A percentile compares a stretch with the other conserved stretches of the same genome.
These are phyloP conservation scores for Penicillium ucsense DNA, from an alignment of 495 filamentous ascomycete species.

Conservation along the genomic window DNA sequence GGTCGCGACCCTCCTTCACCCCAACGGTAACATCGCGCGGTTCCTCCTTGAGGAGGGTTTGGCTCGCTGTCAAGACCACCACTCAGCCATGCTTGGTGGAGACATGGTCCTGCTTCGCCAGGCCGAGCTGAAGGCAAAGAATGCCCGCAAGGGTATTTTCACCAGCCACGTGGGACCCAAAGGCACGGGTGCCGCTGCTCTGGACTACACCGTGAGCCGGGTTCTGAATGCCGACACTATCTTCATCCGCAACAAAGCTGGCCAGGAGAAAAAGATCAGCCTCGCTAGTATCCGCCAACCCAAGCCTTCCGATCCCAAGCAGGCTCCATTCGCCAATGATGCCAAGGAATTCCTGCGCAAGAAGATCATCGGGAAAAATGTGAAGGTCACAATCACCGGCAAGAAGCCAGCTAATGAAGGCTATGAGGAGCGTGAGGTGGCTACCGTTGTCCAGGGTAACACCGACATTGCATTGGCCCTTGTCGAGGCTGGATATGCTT, in stretches of 20 bases:
- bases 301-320: conserved; percentile 68
- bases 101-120: conserved; percentile 80
- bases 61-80: conserved; percentile 86
- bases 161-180: conserved; percentile 62
- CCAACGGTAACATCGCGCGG: conserved; percentile 82
- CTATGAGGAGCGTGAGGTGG: conserved; percentile 90
- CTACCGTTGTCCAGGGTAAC: conserved; percentile 69
- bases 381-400: conserved; percentile 77
- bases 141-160: conserved; percentile 62
- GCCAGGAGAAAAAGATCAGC: conserved; percentile 78
- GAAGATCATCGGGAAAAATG: conserved; percentile 90
- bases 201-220: conserved; percentile 76
- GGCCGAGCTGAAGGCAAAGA: conserved; percentile 79
- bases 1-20: conserved; percentile 72
- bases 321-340: conserved; percentile 80
- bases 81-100: conserved; percentile 75
- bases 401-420: conserved; percentile 83
- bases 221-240: conserved; percentile 85
- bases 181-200: conserved; percentile 39
- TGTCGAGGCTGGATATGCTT: conserved; percentile 85
- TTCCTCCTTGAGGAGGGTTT: conserved; percentile 80
- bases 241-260: conserved; percentile 71
- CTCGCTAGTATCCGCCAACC: conserved; percentile 90
- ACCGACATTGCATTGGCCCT: conserved; percentile 79
- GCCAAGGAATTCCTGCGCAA: conserved; percentile 95